Conservation (phyloP, 805 yeast genomes). For the Ogataea saltuana region DNA sequence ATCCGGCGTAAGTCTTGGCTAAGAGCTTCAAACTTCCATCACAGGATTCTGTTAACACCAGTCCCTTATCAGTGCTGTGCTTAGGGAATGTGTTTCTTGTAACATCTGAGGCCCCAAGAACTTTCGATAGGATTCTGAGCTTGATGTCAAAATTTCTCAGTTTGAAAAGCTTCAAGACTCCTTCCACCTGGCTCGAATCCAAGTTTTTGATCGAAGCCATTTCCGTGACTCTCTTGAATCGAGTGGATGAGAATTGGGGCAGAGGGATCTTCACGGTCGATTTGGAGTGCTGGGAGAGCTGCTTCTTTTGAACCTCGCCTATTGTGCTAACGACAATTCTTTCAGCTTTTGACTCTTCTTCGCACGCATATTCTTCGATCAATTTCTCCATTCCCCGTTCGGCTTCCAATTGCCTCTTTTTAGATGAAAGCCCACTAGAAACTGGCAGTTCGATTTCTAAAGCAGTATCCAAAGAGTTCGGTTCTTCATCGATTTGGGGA, state of each 20-base stretch:
- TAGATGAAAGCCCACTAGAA: not conserved
- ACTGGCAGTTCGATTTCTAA: not conserved
- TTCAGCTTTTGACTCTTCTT: not conserved
- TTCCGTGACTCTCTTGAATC: conserved; percentile 17
- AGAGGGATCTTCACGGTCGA: conserved; percentile 20
- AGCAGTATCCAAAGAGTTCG: not conserved
- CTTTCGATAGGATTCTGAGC: conserved; percentile 22
- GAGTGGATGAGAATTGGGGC: conserved; percentile 14
- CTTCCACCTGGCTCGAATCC: conserved; percentile 20
- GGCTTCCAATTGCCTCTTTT: not conserved
- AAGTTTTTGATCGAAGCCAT: conserved; percentile 21
- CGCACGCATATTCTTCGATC: conserved; percentile 1
- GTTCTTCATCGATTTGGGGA: not conserved
- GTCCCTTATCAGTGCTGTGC: conserved; percentile 24
- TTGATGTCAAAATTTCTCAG: conserved; percentile 28
- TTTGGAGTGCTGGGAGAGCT: conserved; percentile 15
- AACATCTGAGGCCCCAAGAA: conserved; percentile 19
- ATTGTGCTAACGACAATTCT: not conserved
- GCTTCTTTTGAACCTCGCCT: not conserved
- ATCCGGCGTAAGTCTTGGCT: conserved; percentile 34
- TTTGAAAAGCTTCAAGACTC: conserved; percentile 25
- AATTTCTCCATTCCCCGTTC: not conserved
- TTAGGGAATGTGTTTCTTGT: conserved; percentile 13
- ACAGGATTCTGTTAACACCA: conserved; percentile 23
- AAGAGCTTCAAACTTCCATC: conserved; percentile 19